A percentile compares a stretch with the other conserved stretches of the same genome.
phyloP scores from a whole-genome alignment of 176 grass and related monocot species.

The Eleusine indica region DNA sequence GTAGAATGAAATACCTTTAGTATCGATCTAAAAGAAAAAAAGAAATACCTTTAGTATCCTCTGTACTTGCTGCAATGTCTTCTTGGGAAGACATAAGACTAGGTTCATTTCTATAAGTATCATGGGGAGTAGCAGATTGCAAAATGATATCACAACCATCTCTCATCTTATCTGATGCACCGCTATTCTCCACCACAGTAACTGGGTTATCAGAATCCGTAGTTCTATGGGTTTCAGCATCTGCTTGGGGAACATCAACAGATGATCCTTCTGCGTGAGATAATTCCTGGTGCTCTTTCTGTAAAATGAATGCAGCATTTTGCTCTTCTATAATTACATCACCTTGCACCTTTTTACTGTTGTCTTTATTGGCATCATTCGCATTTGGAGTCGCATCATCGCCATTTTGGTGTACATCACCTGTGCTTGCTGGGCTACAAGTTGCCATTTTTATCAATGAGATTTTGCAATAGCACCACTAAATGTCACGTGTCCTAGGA shows the following conservation, averaged over 20 bases:
- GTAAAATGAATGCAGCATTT: constrained; percentile 15
- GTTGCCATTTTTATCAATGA: constrained; percentile 37
- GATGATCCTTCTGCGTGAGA: constrained; percentile 14
- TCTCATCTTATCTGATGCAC: constrained; percentile 33
- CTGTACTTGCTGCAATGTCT: constrained; percentile 8
- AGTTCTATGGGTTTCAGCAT: not conserved
- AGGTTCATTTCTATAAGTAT: constrained; percentile 43
- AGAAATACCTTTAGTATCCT: constrained; percentile 42
- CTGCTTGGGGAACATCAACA: not conserved
- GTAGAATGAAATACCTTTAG: constrained; percentile 39
- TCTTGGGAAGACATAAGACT: constrained; percentile 36
- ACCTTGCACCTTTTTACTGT: constrained; percentile 16
- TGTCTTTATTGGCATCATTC: constrained; percentile 29
- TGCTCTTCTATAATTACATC: constrained; percentile 28
- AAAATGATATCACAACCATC: constrained; percentile 11
- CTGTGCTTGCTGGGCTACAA: constrained; percentile 44
- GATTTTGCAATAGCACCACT: not conserved
- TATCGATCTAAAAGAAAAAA: not conserved
- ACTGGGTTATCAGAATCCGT: constrained; percentile 35
- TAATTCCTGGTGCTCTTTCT: constrained; percentile 27
- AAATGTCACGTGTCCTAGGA: not conserved
- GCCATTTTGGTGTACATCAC: constrained; percentile 28
- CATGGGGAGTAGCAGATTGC: not conserved
- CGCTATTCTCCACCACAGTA: constrained; percentile 11
- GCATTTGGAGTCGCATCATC: constrained; percentile 28